Percentiles rank a stretch among this genome's conserved stretches.
Evolutionary conservation across 306 rosid genomes (phyloP).

Genomic region (Lablab purpureus): DNA sequence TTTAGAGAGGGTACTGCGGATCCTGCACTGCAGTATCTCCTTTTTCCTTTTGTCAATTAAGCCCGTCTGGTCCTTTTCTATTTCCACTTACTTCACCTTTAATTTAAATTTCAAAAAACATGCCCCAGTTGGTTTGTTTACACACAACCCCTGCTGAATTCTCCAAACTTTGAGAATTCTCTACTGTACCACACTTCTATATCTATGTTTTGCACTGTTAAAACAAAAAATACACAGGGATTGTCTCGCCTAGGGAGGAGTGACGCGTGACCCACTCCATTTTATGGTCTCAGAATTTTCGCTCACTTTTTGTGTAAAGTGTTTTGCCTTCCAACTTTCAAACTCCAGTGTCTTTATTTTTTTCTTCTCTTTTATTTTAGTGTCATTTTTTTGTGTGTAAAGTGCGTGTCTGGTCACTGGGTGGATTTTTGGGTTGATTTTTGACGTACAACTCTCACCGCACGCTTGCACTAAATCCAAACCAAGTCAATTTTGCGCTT

Average conservation of each 20-base stretch:
- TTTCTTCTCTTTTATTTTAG: background rate
- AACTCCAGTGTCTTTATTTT: conserved; percentile 32
- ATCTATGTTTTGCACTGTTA: conserved; percentile 41
- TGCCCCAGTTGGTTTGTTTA: background rate
- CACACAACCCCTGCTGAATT: conserved; percentile 3
- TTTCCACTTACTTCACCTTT: conserved; percentile 66
- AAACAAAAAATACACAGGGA: conserved; percentile 35
- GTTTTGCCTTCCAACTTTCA: conserved; percentile 40
- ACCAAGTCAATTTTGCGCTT: conserved; percentile 47
- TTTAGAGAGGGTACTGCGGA: conserved; percentile 51
- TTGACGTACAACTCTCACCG: conserved; percentile 48
- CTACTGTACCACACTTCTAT: conserved; percentile 46
- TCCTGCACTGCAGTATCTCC: conserved; percentile 37
- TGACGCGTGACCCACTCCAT: conserved; percentile 62
- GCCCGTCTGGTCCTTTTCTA: conserved; percentile 63
- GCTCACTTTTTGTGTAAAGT: conserved; percentile 53
- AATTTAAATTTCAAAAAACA: conserved; percentile 67
- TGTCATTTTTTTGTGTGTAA: no score
- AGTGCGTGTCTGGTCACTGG: conserved; percentile 8
- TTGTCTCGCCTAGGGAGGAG: conserved; percentile 55
- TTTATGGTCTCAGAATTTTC: conserved; percentile 37
- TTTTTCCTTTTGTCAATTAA: conserved; percentile 20
- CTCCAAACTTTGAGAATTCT: conserved; percentile 38
- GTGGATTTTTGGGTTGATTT: conserved; percentile 14
- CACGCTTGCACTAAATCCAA: conserved; percentile 55